A percentile compares a stretch with the other conserved stretches of the same genome.
Conservation (phyloP, 192 early-diverging fungal genomes). For the Linnemannia schmuckeri region DNA sequence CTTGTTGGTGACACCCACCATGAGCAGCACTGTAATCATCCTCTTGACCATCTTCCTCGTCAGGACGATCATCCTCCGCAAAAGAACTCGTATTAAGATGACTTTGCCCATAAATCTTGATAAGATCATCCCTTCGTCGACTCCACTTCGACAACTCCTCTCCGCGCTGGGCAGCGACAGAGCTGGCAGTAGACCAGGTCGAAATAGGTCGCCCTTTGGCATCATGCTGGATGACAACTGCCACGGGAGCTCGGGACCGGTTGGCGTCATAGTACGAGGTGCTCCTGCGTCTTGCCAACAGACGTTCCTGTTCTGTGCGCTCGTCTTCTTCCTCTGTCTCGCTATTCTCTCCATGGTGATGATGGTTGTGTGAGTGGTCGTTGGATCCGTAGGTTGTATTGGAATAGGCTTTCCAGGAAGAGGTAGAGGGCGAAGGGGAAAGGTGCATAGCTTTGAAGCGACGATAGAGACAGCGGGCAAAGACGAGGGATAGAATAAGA, state of each 20-base stretch:
- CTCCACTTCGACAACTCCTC: constrained; percentile 50
- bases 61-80: background rate
- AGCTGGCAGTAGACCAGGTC: constrained; percentile 51
- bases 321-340: constrained; percentile 11
- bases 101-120: constrained; percentile 47
- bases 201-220: constrained; percentile 48
- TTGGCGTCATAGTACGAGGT: constrained; percentile 53
- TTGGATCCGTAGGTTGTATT: background rate
- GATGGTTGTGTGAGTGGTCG: background rate
- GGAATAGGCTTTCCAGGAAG: constrained; percentile 32
- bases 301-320: constrained; percentile 20
- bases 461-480: constrained; percentile 41
- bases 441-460: constrained; percentile 31
- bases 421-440: constrained; percentile 11
- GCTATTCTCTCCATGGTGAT: background rate
- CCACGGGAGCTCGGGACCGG: constrained; percentile 42
- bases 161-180: constrained; percentile 44
- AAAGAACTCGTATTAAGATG: constrained; percentile 24
- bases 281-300: constrained; percentile 40
- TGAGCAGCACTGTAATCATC: background rate
- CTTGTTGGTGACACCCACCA: background rate
- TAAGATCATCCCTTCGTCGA: constrained; percentile 40
- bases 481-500: constrained; percentile 11
- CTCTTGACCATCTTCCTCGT: constrained; percentile 19
- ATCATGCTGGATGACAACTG: constrained; percentile 40